Evolutionary conservation across 2,329 filamentous ascomycete species (phyloP), one percentile per base, ranked within the genome.

Genomic region (Chalaropsis ovoidea): DNA sequence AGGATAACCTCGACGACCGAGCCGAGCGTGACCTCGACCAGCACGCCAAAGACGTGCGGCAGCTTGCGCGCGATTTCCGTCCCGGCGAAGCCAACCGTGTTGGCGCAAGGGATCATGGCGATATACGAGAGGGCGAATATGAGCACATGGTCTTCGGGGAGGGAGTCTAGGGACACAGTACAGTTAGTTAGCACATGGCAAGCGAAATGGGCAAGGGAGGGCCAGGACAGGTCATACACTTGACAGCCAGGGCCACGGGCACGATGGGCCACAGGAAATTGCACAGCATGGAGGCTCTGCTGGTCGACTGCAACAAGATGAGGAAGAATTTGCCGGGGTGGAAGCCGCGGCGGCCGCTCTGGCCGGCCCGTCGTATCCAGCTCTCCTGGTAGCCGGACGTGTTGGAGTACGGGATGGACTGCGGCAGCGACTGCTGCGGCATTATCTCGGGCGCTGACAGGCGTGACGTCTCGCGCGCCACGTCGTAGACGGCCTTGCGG

Each of bases 1-100:
- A 95, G 77, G 60, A 95, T 82, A 66, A 95, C 86, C 72, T 95
- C 90, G 63, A 94, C 89, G 10, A 91, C 76, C 0, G 88, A 89
- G 1, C 87, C 88, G 10, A 68, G 63, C 70, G 82, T 84, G 1
- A 81, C 84, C 71, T 86, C 83, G 17, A 79, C 73, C 68, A 89
- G 73, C 11, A 88, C 80, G 31, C 85, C 86, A 61, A 86, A 75
- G 8, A 90, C 87, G 71, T 89, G 89, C 41, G 87, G 88, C 66
- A 93, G 75, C 75, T 93, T 93, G 68, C 86, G 81, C 0, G 87
- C 83, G 83, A 93, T 75, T 88, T 93, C 74, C 85, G 93, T 76
- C 1, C 73, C 80, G 1, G 75, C 68, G 7, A 76, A 81, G 2
- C 79, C 79, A 3, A 81, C 71, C 6, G 80, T 71, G 65, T 81